Base-by-base conservation (phyloP, 2,329 filamentous ascomycete genomes). In the Emergomyces pasteurianus region DNA sequence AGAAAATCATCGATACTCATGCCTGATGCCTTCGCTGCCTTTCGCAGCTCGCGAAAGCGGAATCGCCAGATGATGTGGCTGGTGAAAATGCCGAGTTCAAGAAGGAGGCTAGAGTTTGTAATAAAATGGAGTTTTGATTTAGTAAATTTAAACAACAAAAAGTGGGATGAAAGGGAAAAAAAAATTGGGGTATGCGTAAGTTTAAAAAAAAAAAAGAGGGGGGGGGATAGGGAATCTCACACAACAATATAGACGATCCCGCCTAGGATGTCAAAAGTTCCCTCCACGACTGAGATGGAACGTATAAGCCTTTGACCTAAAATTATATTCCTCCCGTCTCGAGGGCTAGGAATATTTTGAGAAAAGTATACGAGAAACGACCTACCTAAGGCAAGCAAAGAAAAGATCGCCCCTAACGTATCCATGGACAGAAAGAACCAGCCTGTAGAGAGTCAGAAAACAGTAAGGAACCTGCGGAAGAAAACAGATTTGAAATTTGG, bases 331-430 rank as follows among this genome's bases (percentile, higher is more conserved):
- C 50, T 9, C 14, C 7, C 43, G 21, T 1, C 23, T 31, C 10
- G 23, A 14, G 21, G 28, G 21, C 18, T 34, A 8, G 40, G 28
- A 18, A 58, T n/a, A 10, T 47, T 10, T 6, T 16, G 40, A 18
- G 21, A 60, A 23, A 12, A 38, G 12, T 23, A 38, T 16, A 49
- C 31, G 4, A 5, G 4, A 21, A 21, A 7, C 18, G 26, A 63
- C 77, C 34, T 74, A 82, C 81, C 80, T 10, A 86, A 71, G 1
- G 84, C 82, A 76, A 86, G 79, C 26, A 86, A 76, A 0, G 83
- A 86, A 69, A 87, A 86, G 61, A 86, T 78, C 0, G 83, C 84
- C 1, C 85, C 85, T 0, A 78, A 65, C 61, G 79, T 85, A 66
- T 87, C 85, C 65, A 86, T 82, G 0, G 73, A 72, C 2, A 87